phyloP scores from a whole-genome alignment of 306 rosid genomes.

The Macrotyloma uniflorum region DNA sequence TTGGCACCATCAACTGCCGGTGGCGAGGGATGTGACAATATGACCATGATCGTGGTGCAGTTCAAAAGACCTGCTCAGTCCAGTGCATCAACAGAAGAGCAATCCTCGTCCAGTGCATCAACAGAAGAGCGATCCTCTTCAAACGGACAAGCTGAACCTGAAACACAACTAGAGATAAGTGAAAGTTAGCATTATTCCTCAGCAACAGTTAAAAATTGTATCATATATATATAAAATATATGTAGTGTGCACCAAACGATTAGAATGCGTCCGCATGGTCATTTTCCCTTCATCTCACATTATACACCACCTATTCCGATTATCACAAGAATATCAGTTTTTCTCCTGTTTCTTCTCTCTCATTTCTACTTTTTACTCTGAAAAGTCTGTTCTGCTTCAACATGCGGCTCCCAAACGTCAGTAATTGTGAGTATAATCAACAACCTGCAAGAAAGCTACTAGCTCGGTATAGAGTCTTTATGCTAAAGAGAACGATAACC shows the following conservation, averaged over 20 bases:
- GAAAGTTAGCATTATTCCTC: constrained; percentile 37
- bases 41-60: constrained; percentile 96
- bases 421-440: not conserved
- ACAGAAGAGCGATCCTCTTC: constrained; percentile 54
- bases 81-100: constrained; percentile 44
- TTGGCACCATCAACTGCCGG: constrained; percentile 85
- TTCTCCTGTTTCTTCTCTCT: not conserved
- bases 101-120: constrained; percentile 50
- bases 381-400: constrained; percentile 20
- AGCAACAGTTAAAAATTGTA: constrained; percentile 31
- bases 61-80: constrained; percentile 66
- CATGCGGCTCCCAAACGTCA: not conserved
- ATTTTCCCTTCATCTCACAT: constrained; percentile 24
- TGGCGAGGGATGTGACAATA: constrained; percentile 97
- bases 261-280: constrained; percentile 25
- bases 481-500: not conserved
- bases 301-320: constrained; percentile 19
- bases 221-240: not conserved
- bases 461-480: not conserved
- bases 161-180: constrained; percentile 40
- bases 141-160: constrained; percentile 43
- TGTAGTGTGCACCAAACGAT: constrained; percentile 32
- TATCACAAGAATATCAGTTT: not conserved
- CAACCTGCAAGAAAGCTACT: not conserved
- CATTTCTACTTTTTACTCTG: not conserved